A percentile compares a stretch with the other conserved stretches of the same genome.
These are phyloP conservation scores for Larix kaempferi DNA, from an alignment of 75 land plant genomes.

Conservation along the genomic window DNA sequence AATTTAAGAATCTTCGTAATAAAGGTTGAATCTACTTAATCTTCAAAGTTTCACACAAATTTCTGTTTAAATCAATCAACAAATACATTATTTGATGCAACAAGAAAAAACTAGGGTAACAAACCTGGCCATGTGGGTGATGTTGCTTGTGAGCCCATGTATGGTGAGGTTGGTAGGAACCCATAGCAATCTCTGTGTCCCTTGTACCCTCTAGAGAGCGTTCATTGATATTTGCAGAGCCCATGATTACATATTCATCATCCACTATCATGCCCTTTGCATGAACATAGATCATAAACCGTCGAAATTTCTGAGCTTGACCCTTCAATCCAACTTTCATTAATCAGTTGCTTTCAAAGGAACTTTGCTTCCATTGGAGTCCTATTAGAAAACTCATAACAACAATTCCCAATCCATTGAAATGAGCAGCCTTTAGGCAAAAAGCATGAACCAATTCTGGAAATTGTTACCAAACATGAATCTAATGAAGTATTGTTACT, in stretches of 20 bases:
- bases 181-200: constrained; percentile 45
- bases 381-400: not conserved
- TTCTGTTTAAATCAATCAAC: not conserved
- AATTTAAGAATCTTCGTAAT: not conserved
- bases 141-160: constrained; percentile 26
- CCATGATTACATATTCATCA: constrained; percentile 39
- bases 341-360: not conserved
- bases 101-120: not conserved
- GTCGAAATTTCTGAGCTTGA: constrained; percentile 23
- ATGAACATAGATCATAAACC: constrained; percentile 52
- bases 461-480: not conserved
- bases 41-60: not conserved
- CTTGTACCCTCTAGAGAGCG: constrained; percentile 39
- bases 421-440: not conserved
- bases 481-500: too few relatives aligned
- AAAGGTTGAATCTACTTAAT: not conserved
- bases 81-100: not conserved
- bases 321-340: constrained; percentile 20
- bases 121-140: constrained; percentile 46
- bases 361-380: not conserved
- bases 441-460: not conserved
- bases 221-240: constrained; percentile 51
- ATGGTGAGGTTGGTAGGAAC: constrained; percentile 47
- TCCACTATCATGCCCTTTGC: constrained; percentile 50
- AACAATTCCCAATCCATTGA: not conserved